Evolutionary conservation across 2,329 filamentous ascomycete species (phyloP).

Genomic region (Alternaria sp.): DNA sequence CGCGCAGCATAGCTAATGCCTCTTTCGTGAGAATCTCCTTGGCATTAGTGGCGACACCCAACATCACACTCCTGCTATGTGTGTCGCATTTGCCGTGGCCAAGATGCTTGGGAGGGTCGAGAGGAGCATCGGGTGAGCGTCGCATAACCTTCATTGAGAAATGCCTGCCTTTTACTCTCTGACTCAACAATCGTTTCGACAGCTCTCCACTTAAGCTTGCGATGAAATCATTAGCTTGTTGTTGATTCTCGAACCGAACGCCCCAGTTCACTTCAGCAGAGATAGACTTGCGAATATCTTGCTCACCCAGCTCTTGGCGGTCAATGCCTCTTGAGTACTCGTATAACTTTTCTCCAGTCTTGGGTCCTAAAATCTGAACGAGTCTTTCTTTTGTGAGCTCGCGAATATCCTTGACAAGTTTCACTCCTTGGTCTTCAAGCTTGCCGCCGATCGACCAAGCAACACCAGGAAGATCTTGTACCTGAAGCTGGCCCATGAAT

Average conservation of each 20-base stretch:
- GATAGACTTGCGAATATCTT: conserved; percentile 88
- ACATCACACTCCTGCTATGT: conserved; percentile 84
- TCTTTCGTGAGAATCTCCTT: conserved; percentile 78
- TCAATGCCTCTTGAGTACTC: conserved; percentile 93
- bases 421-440: conserved; percentile 85
- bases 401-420: conserved; percentile 83
- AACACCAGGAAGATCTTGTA: conserved; percentile 89
- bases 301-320: conserved; percentile 82
- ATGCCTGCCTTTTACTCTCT: conserved; percentile 86
- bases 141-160: conserved; percentile 96
- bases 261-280: conserved; percentile 99
- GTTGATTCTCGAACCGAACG: conserved; percentile 89
- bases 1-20: conserved; percentile 82
- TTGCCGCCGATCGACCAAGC: conserved; percentile 88
- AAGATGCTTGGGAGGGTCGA: conserved; percentile 91
- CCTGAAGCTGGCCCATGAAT: conserved; percentile 79
- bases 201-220: conserved; percentile 85
- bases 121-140: conserved; percentile 81
- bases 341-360: conserved; percentile 90
- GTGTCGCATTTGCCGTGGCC: conserved; percentile 95
- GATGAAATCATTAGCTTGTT: conserved; percentile 94
- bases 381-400: conserved; percentile 79
- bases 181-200: conserved; percentile 79
- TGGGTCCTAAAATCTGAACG: conserved; percentile 79
- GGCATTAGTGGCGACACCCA: conserved; percentile 86